These are phyloP conservation scores for Magnaporthiopsis rhizophila DNA, from an alignment of 2,329 filamentous ascomycete species.

Conservation along the genomic window DNA sequence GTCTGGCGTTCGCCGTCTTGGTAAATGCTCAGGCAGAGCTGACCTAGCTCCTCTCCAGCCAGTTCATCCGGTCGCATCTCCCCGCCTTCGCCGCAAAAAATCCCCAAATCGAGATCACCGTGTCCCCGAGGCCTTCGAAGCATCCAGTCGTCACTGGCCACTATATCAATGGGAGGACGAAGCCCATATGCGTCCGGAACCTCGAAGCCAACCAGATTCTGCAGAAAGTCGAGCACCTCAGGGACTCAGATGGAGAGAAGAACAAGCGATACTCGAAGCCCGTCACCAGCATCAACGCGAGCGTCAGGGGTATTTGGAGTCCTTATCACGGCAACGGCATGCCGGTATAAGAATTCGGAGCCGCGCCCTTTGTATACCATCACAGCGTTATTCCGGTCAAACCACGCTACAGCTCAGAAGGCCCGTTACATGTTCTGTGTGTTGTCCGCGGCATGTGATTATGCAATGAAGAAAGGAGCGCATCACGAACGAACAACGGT, in stretches of 20 bases:
- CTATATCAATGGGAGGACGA: constrained; percentile 86
- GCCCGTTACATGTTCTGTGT: neutral
- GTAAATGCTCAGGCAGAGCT: too few species aligned
- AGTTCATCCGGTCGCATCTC: constrained; percentile 73
- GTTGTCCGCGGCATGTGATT: too few species aligned
- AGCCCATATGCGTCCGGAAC: constrained; percentile 84
- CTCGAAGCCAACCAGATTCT: constrained; percentile 72
- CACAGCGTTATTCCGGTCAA: constrained; percentile 14
- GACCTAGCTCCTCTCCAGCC: constrained; percentile 36
- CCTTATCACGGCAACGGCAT: constrained; percentile 57
- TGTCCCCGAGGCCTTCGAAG: constrained; percentile 82
- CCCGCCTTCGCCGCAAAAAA: constrained; percentile 71
- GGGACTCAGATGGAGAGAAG: constrained; percentile 70
- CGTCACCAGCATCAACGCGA: constrained; percentile 54
- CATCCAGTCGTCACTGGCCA: constrained; percentile 84
- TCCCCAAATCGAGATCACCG: constrained; percentile 82
- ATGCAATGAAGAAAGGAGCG: too few species aligned
- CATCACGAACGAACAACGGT: too few species aligned
- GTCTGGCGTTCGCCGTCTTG: too few species aligned
- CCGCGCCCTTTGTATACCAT: constrained; percentile 9
- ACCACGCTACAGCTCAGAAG: constrained; percentile 7
- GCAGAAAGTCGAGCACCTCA: constrained; percentile 66
- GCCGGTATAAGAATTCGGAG: constrained; percentile 31
- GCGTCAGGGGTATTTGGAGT: constrained; percentile 64
- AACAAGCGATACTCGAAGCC: constrained; percentile 55